Conservation (phyloP, 1,139 yeast species). For the Hemisphaericaspora xylofermentans region DNA sequence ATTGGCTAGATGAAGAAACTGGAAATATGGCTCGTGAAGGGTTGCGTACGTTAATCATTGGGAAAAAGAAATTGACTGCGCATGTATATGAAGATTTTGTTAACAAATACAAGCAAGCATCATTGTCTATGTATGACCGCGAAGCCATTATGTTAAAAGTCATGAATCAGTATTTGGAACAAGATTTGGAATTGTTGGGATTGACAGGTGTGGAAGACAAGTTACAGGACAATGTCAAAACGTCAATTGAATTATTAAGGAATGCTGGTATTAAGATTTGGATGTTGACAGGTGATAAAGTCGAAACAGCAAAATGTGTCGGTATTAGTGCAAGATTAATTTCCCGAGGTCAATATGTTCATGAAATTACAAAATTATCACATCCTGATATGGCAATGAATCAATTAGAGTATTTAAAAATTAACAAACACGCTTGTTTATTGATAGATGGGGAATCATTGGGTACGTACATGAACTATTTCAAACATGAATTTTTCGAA, state of each 20-base stretch:
- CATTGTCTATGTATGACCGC: slow-evolving; percentile 75
- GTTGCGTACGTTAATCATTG: slow-evolving; percentile 88
- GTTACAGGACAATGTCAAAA: slow-evolving; percentile 84
- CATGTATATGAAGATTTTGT: slow-evolving; percentile 63
- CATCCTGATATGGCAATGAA: slow-evolving; percentile 66
- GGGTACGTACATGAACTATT: slow-evolving; percentile 62
- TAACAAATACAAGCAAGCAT: slow-evolving; percentile 66
- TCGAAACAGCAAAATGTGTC: slow-evolving; percentile 96
- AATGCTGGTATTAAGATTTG: slow-evolving; percentile 97
- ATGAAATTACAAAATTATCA: slow-evolving; percentile 68
- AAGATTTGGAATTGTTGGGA: slow-evolving; percentile 82
- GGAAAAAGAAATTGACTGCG: slow-evolving; percentile 64
- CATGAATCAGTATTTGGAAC: slow-evolving; percentile 69
- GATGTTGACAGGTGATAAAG: slow-evolving; percentile 99
- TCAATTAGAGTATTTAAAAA: slow-evolving; percentile 67
- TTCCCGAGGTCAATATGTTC: slow-evolving; percentile 90
- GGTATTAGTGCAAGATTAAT: slow-evolving; percentile 92
- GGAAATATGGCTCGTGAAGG: slow-evolving; percentile 99
- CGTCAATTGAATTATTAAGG: slow-evolving; percentile 85
- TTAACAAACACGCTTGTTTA: slow-evolving; percentile 71
- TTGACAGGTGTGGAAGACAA: slow-evolving; percentile 97
- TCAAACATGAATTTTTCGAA: slow-evolving; percentile 69
- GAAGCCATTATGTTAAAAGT: slow-evolving; percentile 72
- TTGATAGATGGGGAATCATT: slow-evolving; percentile 94
- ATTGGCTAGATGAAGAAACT: slow-evolving; percentile 98